Percentiles rank a stretch among this genome's conserved stretches.
Conservation (phyloP, 1,284 basidiomycete genomes). For the Ganoderma resinaceum region DNA sequence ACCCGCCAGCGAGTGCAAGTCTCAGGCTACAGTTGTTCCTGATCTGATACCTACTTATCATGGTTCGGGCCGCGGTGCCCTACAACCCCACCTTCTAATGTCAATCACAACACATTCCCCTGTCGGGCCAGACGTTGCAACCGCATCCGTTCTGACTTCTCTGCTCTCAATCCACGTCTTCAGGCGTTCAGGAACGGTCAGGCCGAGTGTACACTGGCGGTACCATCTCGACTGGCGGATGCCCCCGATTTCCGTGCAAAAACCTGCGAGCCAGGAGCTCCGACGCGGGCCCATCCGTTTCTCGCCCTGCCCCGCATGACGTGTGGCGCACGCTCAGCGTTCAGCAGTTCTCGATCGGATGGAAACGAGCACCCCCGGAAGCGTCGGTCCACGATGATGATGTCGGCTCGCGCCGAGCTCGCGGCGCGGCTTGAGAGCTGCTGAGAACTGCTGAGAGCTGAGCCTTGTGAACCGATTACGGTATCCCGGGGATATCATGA, state of each 20-base stretch:
- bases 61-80: background rate
- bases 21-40: background rate
- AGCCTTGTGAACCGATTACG: background rate
- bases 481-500: background rate
- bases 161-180: background rate
- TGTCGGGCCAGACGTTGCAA: background rate
- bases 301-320: background rate
- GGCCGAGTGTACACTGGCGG: background rate
- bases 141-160: background rate
- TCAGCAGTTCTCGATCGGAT: background rate
- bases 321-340: background rate
- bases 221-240: background rate
- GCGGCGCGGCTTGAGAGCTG: background rate
- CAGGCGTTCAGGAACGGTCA: background rate
- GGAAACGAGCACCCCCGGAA: background rate
- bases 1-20: background rate
- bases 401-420: background rate
- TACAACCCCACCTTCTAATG: background rate
- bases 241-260: too few relatives aligned
- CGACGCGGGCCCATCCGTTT: too few relatives aligned
- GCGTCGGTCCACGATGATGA: background rate
- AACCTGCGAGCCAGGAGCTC: too few relatives aligned
- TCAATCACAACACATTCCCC: background rate
- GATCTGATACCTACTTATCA: background rate
- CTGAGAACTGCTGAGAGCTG: background rate